A percentile compares a stretch with the other conserved stretches of the same genome.
These are phyloP conservation scores for Boletus tylopilopsis DNA, from an alignment of 768 basidiomycete genomes.

Conservation along the genomic window DNA sequence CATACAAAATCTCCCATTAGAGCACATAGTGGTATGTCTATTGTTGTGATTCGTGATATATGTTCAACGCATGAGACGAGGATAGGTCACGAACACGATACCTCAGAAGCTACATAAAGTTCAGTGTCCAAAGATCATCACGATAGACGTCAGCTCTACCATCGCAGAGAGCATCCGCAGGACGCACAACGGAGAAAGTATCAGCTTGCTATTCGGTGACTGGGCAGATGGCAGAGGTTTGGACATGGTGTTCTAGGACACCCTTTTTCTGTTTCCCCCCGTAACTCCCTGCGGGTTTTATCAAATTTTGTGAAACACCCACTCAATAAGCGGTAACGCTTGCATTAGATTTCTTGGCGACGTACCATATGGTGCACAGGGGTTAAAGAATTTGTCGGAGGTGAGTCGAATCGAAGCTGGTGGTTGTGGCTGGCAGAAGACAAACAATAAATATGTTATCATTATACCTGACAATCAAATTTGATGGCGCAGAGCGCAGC, in stretches of 20 bases:
- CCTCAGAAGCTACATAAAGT: slow-evolving; percentile 72
- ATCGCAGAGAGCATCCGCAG: slow-evolving; percentile 95
- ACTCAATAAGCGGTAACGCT: neutral
- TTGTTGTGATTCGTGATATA: neutral
- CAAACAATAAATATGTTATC: neutral
- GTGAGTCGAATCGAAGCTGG: neutral
- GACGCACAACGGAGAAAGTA: slow-evolving; percentile 92
- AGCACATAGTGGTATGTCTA: slow-evolving; percentile 74
- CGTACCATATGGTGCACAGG: too few relatives aligned
- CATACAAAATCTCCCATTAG: slow-evolving; percentile 70
- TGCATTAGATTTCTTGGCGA: neutral
- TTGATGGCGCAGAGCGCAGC: too few relatives aligned
- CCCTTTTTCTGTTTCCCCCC: neutral
- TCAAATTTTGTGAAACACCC: neutral
- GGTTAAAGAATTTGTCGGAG: neutral
- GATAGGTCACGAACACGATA: slow-evolving; percentile 90
- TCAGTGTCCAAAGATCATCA: slow-evolving; percentile 71
- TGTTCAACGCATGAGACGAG: slow-evolving; percentile 3
- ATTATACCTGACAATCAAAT: too few relatives aligned
- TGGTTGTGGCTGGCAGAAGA: too few relatives aligned
- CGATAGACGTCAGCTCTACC: slow-evolving; percentile 87
- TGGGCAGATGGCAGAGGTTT: slow-evolving; percentile 52
- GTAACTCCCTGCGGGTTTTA: neutral
- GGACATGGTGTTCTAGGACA: slow-evolving; percentile 24
- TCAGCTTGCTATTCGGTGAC: slow-evolving; percentile 83